These are phyloP conservation scores for Sugiyamaella neomexicana DNA, from an alignment of 1,139 yeast species.

Conservation along the genomic window DNA sequence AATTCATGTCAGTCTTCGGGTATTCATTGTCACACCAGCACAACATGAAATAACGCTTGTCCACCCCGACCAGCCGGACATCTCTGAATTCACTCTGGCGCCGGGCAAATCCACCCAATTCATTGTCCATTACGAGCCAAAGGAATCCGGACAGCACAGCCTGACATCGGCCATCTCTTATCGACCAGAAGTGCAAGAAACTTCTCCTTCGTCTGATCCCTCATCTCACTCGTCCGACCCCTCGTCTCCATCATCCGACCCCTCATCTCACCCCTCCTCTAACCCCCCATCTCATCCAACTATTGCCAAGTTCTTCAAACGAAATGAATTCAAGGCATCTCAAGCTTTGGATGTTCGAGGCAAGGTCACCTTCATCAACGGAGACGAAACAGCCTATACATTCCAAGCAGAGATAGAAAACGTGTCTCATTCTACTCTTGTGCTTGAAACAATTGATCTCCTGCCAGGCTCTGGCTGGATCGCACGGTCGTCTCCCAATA, in stretches of 20 bases:
- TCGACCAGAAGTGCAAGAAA: constrained; percentile 3
- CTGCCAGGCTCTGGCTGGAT: constrained; percentile 36
- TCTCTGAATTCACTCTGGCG: constrained; percentile 21
- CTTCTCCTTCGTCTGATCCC: background rate
- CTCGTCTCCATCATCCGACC: background rate
- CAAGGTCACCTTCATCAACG: constrained; percentile 29
- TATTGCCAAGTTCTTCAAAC: constrained; percentile 5
- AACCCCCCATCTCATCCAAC: background rate
- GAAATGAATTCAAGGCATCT: constrained; percentile 34
- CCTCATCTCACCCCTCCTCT: background rate
- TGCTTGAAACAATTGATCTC: constrained; percentile 37
- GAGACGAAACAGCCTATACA: constrained; percentile 25
- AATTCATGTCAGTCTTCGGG: constrained; percentile 25
- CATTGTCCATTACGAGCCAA: constrained; percentile 35
- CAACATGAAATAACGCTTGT: constrained; percentile 21
- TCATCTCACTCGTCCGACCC: background rate
- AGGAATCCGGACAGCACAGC: constrained; percentile 37
- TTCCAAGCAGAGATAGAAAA: constrained; percentile 43
- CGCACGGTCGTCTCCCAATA: constrained; percentile 24
- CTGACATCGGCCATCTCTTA: constrained; percentile 34
- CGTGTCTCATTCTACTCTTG: constrained; percentile 34
- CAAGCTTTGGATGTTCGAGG: constrained; percentile 12
- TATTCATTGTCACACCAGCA: constrained; percentile 28
- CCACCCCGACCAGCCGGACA: constrained; percentile 24
- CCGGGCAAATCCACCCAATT: constrained; percentile 28